Percentiles rank a stretch among this genome's conserved stretches.
Conservation (phyloP, 768 basidiomycete species). For the Pulveroboletus sp. region DNA sequence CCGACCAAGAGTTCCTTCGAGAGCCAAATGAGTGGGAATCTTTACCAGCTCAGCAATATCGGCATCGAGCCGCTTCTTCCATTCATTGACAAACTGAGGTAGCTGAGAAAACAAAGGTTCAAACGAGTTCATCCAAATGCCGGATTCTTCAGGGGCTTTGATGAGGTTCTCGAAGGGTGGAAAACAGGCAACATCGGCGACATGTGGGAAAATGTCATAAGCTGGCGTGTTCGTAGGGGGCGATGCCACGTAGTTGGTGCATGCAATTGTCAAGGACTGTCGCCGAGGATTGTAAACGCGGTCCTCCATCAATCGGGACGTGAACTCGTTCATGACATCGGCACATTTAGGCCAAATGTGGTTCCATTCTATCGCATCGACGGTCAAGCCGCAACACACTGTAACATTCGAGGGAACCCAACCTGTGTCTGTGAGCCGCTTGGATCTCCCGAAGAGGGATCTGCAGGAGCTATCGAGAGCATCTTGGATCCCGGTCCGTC, state of each 20-base stretch:
- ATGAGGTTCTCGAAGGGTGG: not conserved
- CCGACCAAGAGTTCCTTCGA: not conserved
- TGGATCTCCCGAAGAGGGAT: not conserved
- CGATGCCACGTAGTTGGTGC: not conserved
- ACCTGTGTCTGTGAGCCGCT: slow-evolving; percentile 2
- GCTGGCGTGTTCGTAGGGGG: not conserved
- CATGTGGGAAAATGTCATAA: slow-evolving; percentile 1
- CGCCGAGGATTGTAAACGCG: not conserved
- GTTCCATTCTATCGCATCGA: not conserved
- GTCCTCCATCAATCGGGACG: not conserved
- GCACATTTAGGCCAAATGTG: not conserved
- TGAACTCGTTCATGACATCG: not conserved
- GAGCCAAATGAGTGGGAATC: not conserved
- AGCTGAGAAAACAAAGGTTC: slow-evolving; percentile 1
- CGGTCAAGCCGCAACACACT: not conserved
- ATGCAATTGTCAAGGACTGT: not conserved
- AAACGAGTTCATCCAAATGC: not conserved
- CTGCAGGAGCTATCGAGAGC: not conserved
- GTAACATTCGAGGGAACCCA: not conserved
- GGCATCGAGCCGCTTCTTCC: not conserved
- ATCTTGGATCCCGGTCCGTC: not conserved
- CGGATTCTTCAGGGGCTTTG: not conserved
- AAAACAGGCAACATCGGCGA: not conserved
- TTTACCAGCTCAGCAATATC: not conserved
- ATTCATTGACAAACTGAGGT: not conserved